Percentiles rank a stretch among this genome's conserved stretches.
These are phyloP conservation scores for Talaromyces rugulosus DNA, from an alignment of 2,329 filamentous ascomycete species.

Conservation along the genomic window DNA sequence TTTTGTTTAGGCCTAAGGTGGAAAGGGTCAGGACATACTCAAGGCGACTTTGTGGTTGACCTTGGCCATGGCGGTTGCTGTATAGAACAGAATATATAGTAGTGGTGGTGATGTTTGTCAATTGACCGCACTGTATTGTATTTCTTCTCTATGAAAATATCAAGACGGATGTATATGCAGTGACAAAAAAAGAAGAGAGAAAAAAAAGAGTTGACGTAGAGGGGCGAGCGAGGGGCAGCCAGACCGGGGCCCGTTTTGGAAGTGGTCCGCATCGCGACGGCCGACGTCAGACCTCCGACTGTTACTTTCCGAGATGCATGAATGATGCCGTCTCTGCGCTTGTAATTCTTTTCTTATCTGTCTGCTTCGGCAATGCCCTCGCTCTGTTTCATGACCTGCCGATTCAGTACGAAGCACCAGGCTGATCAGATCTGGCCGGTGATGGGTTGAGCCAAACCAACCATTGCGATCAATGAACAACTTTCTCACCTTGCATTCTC, in stretches of 20 bases:
- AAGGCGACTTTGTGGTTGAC: constrained; percentile 67
- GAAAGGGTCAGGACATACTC: constrained; percentile 47
- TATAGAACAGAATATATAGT: constrained; percentile 1
- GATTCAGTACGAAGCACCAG: not conserved
- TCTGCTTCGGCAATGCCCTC: not conserved
- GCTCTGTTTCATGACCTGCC: not conserved
- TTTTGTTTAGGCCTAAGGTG: constrained; percentile 10
- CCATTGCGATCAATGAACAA: not conserved
- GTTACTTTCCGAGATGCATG: not conserved
- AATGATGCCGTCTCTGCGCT: not conserved
- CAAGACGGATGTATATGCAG: not conserved
- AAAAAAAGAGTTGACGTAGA: constrained; percentile 1
- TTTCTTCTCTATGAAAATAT: not conserved
- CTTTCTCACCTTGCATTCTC: not conserved
- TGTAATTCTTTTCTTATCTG: not conserved
- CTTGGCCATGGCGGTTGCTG: constrained; percentile 53
- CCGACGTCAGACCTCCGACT: constrained; percentile 27
- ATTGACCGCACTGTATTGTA: not conserved
- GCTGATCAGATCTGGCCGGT: not conserved
- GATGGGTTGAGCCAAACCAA: not conserved
- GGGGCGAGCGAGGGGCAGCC: constrained; percentile 12
- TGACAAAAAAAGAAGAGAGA: not conserved
- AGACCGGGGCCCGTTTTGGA: constrained; percentile 19
- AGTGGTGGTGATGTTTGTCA: not conserved
- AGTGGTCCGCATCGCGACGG: constrained; percentile 29